Evolutionary conservation across 208 protist species (phyloP).

Genomic region (Naegleria lovaniensis): DNA sequence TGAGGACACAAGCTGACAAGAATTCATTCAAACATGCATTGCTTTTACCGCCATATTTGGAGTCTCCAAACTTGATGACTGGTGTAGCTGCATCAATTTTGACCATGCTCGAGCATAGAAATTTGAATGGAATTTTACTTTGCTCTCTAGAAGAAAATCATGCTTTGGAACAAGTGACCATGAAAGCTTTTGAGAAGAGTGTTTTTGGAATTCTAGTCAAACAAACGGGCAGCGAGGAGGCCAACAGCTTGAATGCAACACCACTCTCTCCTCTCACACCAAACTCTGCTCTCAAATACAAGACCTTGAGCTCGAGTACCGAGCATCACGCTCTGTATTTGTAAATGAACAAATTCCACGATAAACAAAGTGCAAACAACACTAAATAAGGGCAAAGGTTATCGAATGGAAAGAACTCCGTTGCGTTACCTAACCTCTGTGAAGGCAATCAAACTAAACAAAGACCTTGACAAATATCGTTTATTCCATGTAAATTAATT

Average conservation of each 20-base stretch:
- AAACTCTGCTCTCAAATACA: not conserved
- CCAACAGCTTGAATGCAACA: not conserved
- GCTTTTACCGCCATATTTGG: not conserved
- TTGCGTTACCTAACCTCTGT: no score
- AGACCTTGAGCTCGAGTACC: not conserved
- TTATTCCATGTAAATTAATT: no score
- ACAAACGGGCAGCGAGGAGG: not conserved
- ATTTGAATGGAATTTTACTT: not conserved
- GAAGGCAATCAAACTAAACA: no score
- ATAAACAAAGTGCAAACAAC: not conserved
- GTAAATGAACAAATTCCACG: not conserved
- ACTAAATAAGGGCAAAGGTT: no score
- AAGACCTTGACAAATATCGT: no score
- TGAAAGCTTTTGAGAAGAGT: not conserved
- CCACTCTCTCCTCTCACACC: not conserved
- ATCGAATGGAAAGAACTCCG: no score
- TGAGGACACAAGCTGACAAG: not conserved
- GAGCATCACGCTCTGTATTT: not conserved
- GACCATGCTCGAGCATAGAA: not conserved
- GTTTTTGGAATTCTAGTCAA: not conserved
- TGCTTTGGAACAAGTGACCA: not conserved
- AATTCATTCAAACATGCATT: not conserved
- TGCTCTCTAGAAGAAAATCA: not conserved
- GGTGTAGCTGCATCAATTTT: not conserved
- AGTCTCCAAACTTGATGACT: not conserved